Evolutionary conservation across 2,329 filamentous ascomycete genomes (phyloP), one percentile per base, ranked within the genome.

Genomic region (Fusarium sp.): DNA sequence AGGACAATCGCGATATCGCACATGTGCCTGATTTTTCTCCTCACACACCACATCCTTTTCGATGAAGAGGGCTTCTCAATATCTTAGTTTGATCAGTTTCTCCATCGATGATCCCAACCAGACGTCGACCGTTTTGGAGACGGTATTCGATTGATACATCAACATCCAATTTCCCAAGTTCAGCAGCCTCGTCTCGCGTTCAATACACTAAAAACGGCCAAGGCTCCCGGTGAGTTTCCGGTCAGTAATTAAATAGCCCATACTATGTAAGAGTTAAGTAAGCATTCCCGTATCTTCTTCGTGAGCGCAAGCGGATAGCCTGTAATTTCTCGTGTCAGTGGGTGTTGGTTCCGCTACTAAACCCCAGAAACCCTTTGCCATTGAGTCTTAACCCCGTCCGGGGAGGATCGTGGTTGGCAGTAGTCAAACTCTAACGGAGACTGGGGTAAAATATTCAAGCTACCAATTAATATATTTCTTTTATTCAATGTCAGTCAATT

Each of bases 281-380:
- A 62, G 48, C 27, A 31, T 20, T 48, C 53, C 64, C 63, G 63
- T 37, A 21, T 59, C 47, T 54, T 67, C 51, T 36, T 67, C 58
- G 58, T 64, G 18, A 15, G 18, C 52, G n/a, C 36, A 11, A 56
- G 43, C 39, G 45, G 47, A 36, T 58, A 54, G 50, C 64, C 48
- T 53, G 39, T 36, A 49, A 39, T 50, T 35, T 45, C 57, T 47
- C 43, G 46, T 49, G 11, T 18, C 37, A 37, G 39, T 63, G 45
- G 27, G 57, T 46, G 42, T 29, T 39, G 23, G 23, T 25, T 25
- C 23, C 23, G 23, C 23, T 47, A 49, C 36, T n/a, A 18, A 40
- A 36, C 58, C 56, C 58, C 25, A 35, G 40, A 52, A 52, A 41
- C 27, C 52, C 27, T 36, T 57, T 23, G 8, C 18, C 10, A 25